Percentiles rank a stretch among this genome's conserved stretches.
Evolutionary conservation across 345 rosid genomes (phyloP).

Genomic region (Toxicodendron radicans): DNA sequence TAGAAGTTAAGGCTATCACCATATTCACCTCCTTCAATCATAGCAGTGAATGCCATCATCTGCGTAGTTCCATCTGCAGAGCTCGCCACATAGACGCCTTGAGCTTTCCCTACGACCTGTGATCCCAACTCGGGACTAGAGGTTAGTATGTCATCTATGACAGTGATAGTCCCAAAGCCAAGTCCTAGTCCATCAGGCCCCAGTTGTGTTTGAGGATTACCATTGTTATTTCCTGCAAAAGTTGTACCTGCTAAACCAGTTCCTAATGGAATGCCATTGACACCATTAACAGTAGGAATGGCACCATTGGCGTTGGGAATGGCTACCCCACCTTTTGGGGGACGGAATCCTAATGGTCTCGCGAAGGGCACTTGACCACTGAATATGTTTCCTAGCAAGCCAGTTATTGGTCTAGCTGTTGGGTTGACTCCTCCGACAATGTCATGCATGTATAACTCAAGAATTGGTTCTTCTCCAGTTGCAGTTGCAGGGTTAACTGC

Average conservation of each 20-base stretch:
- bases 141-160: conserved; percentile 51
- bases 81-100: conserved; percentile 50
- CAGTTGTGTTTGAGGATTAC: conserved; percentile 39
- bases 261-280: conserved; percentile 52
- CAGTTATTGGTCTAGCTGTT: conserved; percentile 56
- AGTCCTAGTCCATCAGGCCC: conserved; percentile 57
- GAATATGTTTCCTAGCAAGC: conserved; percentile 55
- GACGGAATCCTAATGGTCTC: conserved; percentile 45
- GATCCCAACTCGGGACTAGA: conserved; percentile 46
- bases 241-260: conserved; percentile 50
- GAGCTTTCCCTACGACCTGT: conserved; percentile 48
- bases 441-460: conserved; percentile 60
- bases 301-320: conserved; percentile 62
- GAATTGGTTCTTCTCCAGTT: conserved; percentile 21
- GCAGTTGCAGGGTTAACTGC: not conserved
- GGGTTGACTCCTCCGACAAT: conserved; percentile 59
- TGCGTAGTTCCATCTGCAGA: conserved; percentile 49
- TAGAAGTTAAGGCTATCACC: conserved; percentile 55
- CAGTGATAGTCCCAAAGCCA: conserved; percentile 58
- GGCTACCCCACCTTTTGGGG: conserved; percentile 40
- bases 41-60: conserved; percentile 58
- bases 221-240: conserved; percentile 28
- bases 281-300: conserved; percentile 48
- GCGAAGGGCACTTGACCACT: conserved; percentile 65
- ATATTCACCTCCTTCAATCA: conserved; percentile 54